Evolutionary conservation across 139 green algal species (phyloP), one percentile per base, ranked within the genome.

Genomic region (Tetraselmis striata): DNA sequence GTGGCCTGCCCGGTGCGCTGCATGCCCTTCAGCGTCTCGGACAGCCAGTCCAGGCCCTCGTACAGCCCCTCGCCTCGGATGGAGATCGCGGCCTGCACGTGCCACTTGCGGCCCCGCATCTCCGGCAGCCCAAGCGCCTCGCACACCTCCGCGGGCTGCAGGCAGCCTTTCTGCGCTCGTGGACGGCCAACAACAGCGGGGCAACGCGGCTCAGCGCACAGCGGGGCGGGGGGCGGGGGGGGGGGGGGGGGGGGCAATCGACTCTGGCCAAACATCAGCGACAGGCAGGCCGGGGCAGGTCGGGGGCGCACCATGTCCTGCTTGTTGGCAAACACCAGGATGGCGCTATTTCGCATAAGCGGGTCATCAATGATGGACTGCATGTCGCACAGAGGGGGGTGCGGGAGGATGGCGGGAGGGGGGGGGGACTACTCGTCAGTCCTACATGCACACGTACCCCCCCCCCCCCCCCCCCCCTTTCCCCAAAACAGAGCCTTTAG

Each of bases 271-370:
- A 67, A 75, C 30, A 18, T 1, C 28, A 76, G 5, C 1, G 24
- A 23, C 45, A 81, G 32, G 22, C 45, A 78, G 75, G 27, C 75
- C 2, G 27, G 75, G 28, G 75, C 27, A 32, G 5, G 24, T 23
- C 23, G 75, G 79, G 24, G 29, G 28, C 24, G 79, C 30, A 88
- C 79, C 82, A 91, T 74, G 80, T 96, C 96, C 86, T 99, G 96
- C 88, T 99, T 99, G 90, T 99, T 99, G 30, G 97, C 97, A 88
- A 99, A 99, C 1, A 99, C 94, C 30, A 99, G 91, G 79, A 99
- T 92, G n/a, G 93, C 94, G 59, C 86, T 93, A 89, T 97, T 94
- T 30, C 90, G 83, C 95, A 98, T 98, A 25, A 98, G 84, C 23
- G 95, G 94, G 83, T 98, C 95, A 26, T 94, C 89, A 26, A 98